Evolutionary conservation across 2,329 filamentous ascomycete species (phyloP).

Genomic region (Cercospora sesami): DNA sequence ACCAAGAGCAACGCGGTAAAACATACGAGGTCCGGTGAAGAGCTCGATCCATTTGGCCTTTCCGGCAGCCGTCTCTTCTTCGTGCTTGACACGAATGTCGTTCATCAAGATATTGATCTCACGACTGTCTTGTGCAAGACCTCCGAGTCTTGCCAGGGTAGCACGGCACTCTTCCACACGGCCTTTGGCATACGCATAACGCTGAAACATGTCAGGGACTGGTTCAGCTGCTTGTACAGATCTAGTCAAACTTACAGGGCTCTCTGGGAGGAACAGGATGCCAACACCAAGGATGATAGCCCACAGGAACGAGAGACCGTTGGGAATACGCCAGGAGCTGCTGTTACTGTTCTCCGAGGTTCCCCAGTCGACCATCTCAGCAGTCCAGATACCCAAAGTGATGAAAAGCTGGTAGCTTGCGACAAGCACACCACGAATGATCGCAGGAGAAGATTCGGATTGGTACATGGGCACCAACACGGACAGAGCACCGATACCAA

Average conservation of each 20-base stretch:
- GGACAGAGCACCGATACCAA: constrained; percentile 48
- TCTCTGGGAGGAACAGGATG: constrained; percentile 39
- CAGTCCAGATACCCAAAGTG: constrained; percentile 45
- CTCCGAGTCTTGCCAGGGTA: constrained; percentile 35
- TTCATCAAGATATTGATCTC: constrained; percentile 34
- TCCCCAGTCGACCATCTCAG: constrained; percentile 37
- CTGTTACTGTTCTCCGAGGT: constrained; percentile 28
- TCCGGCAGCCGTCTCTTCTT: constrained; percentile 30
- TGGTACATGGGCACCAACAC: constrained; percentile 68
- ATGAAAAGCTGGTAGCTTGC: constrained; percentile 50
- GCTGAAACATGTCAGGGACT: neutral
- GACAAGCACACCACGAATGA: constrained; percentile 66
- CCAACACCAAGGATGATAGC: constrained; percentile 37
- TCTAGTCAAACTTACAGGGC: constrained; percentile 19
- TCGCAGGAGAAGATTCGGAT: constrained; percentile 61
- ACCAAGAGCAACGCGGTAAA: constrained; percentile 37
- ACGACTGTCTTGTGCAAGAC: constrained; percentile 31
- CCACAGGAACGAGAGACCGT: constrained; percentile 38
- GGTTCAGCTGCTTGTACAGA: neutral
- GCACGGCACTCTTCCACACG: constrained; percentile 36
- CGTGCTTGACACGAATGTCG: constrained; percentile 38
- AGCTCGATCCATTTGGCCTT: constrained; percentile 29
- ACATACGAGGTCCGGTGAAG: constrained; percentile 36
- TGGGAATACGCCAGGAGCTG: constrained; percentile 38
- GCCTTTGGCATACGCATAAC: constrained; percentile 37